Conservation (phyloP, 768 basidiomycete genomes). For the Trametes cubensis region DNA sequence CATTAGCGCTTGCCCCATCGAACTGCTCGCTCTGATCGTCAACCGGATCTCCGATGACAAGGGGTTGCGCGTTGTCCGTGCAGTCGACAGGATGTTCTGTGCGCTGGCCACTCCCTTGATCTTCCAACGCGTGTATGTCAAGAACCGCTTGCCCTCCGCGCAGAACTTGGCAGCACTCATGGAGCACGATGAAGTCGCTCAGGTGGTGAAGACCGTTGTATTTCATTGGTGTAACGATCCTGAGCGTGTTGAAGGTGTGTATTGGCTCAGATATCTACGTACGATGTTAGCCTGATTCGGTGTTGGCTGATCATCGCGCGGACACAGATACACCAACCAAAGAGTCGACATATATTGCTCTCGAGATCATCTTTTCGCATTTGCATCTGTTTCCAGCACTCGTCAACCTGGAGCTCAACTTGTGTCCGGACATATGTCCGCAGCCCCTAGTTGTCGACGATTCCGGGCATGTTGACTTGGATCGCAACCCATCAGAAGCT, state of each 20-base stretch:
- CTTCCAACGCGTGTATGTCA: constrained; percentile 19
- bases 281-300: no score
- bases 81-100: constrained; percentile 19
- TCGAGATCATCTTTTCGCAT: neutral
- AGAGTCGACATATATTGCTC: neutral
- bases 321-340: no score
- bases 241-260: neutral
- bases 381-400: constrained; percentile 7
- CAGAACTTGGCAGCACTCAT: constrained; percentile 6
- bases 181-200: constrained; percentile 7
- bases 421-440: constrained; percentile 5
- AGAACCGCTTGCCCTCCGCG: constrained; percentile 4
- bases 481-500: neutral
- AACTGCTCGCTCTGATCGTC: constrained; percentile 20
- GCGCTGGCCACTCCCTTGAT: constrained; percentile 18
- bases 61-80: constrained; percentile 15
- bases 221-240: constrained; percentile 4
- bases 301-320: no score
- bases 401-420: constrained; percentile 14
- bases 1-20: constrained; percentile 16
- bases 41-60: constrained; percentile 2
- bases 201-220: constrained; percentile 9
- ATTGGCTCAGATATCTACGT: neutral
- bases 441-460: constrained; percentile 4
- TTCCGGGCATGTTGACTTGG: constrained; percentile 1